Evolutionary conservation across 2,329 filamentous ascomycete genomes (phyloP).

Genomic region (Stemphylium lycopersici): DNA sequence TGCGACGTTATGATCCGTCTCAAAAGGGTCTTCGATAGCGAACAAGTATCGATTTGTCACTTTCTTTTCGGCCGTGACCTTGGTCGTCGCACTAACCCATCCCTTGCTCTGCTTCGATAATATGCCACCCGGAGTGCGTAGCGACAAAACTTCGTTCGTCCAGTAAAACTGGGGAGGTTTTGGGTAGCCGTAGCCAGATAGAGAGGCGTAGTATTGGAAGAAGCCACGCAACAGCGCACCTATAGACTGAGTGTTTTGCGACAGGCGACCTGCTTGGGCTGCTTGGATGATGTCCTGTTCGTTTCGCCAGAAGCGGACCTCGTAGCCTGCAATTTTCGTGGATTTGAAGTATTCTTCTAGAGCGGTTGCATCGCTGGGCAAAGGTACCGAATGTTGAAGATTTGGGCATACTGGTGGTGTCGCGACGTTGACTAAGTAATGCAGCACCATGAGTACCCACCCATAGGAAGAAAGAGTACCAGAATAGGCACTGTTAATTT

Average conservation of each 20-base stretch:
- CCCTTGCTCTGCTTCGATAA: constrained; percentile 77
- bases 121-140: constrained; percentile 74
- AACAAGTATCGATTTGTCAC: constrained; percentile 82
- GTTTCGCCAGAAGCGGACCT: constrained; percentile 79
- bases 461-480: constrained; percentile 89
- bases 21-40: constrained; percentile 91
- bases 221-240: constrained; percentile 79
- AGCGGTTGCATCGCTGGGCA: constrained; percentile 15
- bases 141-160: constrained; percentile 78
- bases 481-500: constrained; percentile 84
- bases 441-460: constrained; percentile 89
- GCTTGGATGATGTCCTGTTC: constrained; percentile 71
- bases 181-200: constrained; percentile 37
- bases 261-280: constrained; percentile 65
- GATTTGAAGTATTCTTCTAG: constrained; percentile 49
- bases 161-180: constrained; percentile 72
- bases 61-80: constrained; percentile 67
- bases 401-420: constrained; percentile 85
- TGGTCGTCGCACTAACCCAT: constrained; percentile 83
- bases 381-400: constrained; percentile 65
- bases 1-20: constrained; percentile 85
- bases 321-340: constrained; percentile 65
- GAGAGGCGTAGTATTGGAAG: constrained; percentile 83
- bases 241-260: constrained; percentile 71
- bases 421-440: constrained; percentile 84